Evolutionary conservation across 768 basidiomycete species (phyloP), one percentile per base, ranked within the genome.

Genomic region (Boletus pseudopeckii): DNA sequence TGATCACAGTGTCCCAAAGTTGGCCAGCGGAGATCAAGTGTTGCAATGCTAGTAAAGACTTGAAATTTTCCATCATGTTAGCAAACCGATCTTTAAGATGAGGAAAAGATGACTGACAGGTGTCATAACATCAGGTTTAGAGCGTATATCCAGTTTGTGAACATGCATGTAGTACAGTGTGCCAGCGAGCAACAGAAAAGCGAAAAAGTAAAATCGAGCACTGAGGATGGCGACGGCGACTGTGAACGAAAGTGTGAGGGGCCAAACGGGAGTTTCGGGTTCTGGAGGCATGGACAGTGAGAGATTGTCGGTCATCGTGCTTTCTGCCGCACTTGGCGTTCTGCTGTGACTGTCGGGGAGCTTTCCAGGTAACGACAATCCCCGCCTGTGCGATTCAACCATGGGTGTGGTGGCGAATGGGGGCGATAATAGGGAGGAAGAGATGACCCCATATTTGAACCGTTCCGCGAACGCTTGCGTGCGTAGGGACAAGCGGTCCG

Each of bases 381-480:
- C 61, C 40, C 70, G 65, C 37, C 76, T 69, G 43, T 59, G 69
- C 14, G 53, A 62, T 52, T 59, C 70, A 42, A 48, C 41, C 45
- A 58, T 67, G 59, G 58, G 61, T n/a, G 79, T 70, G 30, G 79
- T 59, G 38, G 83, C 63, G 52, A 84, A 74, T 48, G 81, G 73
- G 3, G 81, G 68, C 4, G 86, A 81, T n/a, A 91, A 77, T 9
- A 91, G 74, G 8, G 88, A 83, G 3, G 89, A 90, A 4, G 89
- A 89, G 54, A 91, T 90, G 4, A 91, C 80, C 54, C 81, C 82
- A 77, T 90, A 91, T 67, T 90, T 90, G 80, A 92, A 90, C 39
- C 80, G 85, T 70, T 92, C 89, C 9, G 82, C 80, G 60, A 90
- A 87, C 18, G 78, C 75, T 56, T 71, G 78, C 4, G 75, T 67